phyloP scores from a whole-genome alignment of 2,329 filamentous ascomycete genomes.

The Byssoonygena ceratinophila region DNA sequence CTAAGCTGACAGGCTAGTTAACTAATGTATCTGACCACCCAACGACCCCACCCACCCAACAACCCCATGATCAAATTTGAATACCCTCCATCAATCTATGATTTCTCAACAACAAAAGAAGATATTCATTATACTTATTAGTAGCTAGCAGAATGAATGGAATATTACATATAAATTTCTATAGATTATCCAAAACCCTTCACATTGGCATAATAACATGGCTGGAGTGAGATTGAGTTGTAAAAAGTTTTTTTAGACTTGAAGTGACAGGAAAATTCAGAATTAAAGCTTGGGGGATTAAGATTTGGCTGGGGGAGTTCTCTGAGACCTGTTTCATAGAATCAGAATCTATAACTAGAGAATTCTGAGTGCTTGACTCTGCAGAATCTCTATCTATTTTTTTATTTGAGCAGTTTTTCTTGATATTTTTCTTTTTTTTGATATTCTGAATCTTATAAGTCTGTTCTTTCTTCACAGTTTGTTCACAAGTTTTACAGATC shows the following conservation, averaged over 20 bases:
- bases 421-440: not conserved
- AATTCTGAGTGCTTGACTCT: not conserved
- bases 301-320: not conserved
- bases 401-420: not conserved
- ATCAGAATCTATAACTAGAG: not conserved
- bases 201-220: not conserved
- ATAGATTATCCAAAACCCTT: not conserved
- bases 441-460: not conserved
- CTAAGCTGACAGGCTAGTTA: too few relatives aligned
- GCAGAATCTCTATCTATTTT: not conserved
- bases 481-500: not conserved
- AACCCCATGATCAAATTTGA: too few relatives aligned
- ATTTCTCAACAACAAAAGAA: too few relatives aligned
- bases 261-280: not conserved
- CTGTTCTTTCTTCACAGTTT: not conserved
- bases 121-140: too few relatives aligned
- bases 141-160: not conserved
- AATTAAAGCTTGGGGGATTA: not conserved
- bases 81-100: too few relatives aligned
- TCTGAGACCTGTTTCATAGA: not conserved
- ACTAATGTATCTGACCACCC: too few relatives aligned
- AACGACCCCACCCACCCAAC: too few relatives aligned
- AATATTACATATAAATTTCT: slow-evolving; percentile 5
- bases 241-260: not conserved
- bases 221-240: not conserved